Percentiles rank a stretch among this genome's conserved stretches.
These are phyloP conservation scores for Paraphaeosphaeria minitans DNA, from an alignment of 2,329 filamentous ascomycete species.

Conservation along the genomic window DNA sequence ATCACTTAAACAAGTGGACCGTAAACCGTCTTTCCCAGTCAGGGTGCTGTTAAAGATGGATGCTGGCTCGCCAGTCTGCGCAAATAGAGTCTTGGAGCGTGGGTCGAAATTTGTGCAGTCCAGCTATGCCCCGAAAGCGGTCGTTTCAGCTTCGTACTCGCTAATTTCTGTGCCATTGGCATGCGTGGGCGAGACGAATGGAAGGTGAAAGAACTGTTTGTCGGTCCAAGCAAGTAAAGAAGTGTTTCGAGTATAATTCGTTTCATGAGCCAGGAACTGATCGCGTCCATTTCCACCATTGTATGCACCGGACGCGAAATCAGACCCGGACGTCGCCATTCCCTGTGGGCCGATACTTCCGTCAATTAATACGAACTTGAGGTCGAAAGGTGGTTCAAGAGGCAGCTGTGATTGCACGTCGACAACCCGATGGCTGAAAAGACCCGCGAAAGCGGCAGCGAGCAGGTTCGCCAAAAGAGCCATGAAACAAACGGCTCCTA, in stretches of 20 bases:
- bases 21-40: too few relatives aligned
- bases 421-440: conserved; percentile 53
- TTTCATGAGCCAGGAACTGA: conserved; percentile 51
- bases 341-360: conserved; percentile 15
- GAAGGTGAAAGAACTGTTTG: conserved; percentile 54
- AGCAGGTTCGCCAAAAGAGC: conserved; percentile 60
- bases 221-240: conserved; percentile 59
- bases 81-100: too few relatives aligned
- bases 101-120: conserved; percentile 38
- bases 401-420: too few relatives aligned
- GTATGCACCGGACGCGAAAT: conserved; percentile 29
- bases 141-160: conserved; percentile 35
- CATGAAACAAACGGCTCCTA: conserved; percentile 55
- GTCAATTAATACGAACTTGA: conserved; percentile 32
- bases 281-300: conserved; percentile 35
- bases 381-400: conserved; percentile 20
- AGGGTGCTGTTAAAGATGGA: too few relatives aligned
- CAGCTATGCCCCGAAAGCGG: conserved; percentile 42
- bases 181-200: conserved; percentile 35
- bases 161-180: conserved; percentile 8
- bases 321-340: conserved; percentile 17
- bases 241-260: conserved; percentile 54
- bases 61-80: too few relatives aligned
- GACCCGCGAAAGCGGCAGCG: conserved; percentile 56
- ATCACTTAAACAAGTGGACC: too few relatives aligned